Conservation (phyloP, 2,329 filamentous ascomycete genomes). For the Colletotrichum sansevieriae region DNA sequence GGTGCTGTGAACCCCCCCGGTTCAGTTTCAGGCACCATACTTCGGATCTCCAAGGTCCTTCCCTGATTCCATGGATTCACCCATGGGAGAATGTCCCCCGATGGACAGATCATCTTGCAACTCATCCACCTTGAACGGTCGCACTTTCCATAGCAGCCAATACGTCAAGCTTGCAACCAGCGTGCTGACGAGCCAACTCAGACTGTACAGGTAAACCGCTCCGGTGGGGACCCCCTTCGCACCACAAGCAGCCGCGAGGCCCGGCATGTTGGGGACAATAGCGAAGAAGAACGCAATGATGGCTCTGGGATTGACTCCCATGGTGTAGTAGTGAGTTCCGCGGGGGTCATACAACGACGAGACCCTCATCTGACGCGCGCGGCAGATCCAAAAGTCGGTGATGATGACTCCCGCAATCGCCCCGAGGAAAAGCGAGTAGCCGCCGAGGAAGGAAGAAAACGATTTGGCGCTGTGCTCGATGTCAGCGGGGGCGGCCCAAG, state of each 20-base stretch:
- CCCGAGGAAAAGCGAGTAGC: constrained; percentile 53
- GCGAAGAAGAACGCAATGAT: constrained; percentile 49
- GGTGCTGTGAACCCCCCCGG: no score
- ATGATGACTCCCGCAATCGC: constrained; percentile 54
- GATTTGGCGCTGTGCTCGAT: constrained; percentile 4
- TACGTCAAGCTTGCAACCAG: constrained; percentile 39
- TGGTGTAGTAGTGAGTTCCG: constrained; percentile 58
- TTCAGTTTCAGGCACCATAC: not conserved
- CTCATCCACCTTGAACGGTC: constrained; percentile 18
- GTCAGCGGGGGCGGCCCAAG: constrained; percentile 47
- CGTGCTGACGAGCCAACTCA: constrained; percentile 45
- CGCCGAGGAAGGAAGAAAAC: constrained; percentile 49
- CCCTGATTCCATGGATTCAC: not conserved
- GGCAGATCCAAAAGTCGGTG: constrained; percentile 55
- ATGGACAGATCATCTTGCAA: constrained; percentile 11
- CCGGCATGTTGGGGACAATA: constrained; percentile 47
- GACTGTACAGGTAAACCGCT: constrained; percentile 42
- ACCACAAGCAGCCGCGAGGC: constrained; percentile 40
- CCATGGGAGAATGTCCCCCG: constrained; percentile 3
- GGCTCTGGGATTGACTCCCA: constrained; percentile 50
- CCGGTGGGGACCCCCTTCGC: constrained; percentile 43
- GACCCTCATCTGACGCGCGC: constrained; percentile 51
- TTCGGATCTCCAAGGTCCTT: constrained; percentile 6
- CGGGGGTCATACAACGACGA: constrained; percentile 53
- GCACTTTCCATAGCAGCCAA: constrained; percentile 28